These are phyloP conservation scores for Solanum chiquidenum DNA, from an alignment of 257 asterid species.

Conservation along the genomic window DNA sequence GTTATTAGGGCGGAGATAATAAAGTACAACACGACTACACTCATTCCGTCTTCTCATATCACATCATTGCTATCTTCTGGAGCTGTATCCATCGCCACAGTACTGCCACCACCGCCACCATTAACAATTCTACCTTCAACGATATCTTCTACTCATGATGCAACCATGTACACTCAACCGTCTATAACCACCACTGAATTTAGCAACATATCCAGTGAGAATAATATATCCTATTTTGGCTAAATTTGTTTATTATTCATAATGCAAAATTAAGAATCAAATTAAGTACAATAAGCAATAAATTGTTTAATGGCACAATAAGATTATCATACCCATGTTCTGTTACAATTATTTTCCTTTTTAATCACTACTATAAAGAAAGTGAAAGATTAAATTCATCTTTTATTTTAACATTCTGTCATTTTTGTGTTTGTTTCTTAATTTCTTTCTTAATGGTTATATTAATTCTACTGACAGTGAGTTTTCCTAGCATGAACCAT, in stretches of 20 bases:
- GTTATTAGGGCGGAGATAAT: slow-evolving; percentile 50
- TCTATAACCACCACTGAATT: slow-evolving; percentile 29
- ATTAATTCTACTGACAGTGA: neutral
- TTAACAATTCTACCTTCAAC: slow-evolving; percentile 2
- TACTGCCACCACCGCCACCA: slow-evolving; percentile 13
- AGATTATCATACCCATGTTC: neutral
- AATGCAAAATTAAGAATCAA: neutral
- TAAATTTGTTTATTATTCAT: slow-evolving; percentile 14
- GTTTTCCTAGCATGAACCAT: neutral
- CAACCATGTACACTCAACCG: slow-evolving; percentile 36
- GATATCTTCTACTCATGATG: slow-evolving; percentile 17
- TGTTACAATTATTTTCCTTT: neutral
- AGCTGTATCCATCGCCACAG: slow-evolving; percentile 26
- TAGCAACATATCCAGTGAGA: slow-evolving; percentile 33
- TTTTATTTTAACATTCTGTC: neutral
- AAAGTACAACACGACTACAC: slow-evolving; percentile 25
- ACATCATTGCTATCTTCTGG: slow-evolving; percentile 36
- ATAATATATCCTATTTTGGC: slow-evolving; percentile 47
- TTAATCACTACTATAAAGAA: neutral
- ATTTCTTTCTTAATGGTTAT: neutral
- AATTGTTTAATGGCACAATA: slow-evolving; percentile 4
- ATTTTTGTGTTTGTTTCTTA: neutral
- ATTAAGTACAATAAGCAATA: slow-evolving; percentile 4
- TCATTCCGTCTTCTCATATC: slow-evolving; percentile 21
- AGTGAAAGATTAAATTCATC: neutral